Evolutionary conservation across 345 rosid species (phyloP).

Genomic region (Punica granatum): DNA sequence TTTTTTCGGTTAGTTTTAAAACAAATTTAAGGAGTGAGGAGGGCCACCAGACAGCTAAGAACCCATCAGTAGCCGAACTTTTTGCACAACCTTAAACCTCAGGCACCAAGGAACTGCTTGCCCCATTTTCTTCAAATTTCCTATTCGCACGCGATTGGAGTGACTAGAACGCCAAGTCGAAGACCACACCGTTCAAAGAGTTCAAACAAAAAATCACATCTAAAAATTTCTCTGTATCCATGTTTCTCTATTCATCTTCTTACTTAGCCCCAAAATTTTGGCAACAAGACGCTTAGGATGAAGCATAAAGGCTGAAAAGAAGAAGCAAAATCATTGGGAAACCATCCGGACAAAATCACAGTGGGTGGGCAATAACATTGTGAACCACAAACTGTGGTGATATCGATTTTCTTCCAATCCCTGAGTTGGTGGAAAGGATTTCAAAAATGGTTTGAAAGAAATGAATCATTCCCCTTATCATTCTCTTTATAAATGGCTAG

Average conservation of each 20-base stretch:
- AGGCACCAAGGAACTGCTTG: background rate
- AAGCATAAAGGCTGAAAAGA: background rate
- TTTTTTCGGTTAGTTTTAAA: too few species aligned
- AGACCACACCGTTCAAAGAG: background rate
- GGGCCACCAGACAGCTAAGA: slow-evolving; percentile 4
- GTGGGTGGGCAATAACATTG: background rate
- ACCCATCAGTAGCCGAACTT: background rate
- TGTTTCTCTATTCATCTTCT: background rate
- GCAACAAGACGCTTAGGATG: background rate
- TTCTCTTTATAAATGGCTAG: background rate
- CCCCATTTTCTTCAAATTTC: background rate
- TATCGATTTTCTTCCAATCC: background rate
- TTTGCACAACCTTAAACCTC: background rate
- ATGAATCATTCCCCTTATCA: background rate
- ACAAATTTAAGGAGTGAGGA: background rate
- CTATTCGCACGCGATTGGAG: background rate
- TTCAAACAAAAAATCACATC: background rate
- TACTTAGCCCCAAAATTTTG: background rate
- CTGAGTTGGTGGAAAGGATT: background rate
- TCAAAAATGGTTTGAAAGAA: background rate
- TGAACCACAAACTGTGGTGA: background rate
- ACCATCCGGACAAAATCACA: background rate
- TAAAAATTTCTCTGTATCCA: background rate
- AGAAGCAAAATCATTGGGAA: background rate
- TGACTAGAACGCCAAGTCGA: background rate